phyloP scores from a whole-genome alignment of 1,284 basidiomycete genomes.

The Pisolithus thermaeus region DNA sequence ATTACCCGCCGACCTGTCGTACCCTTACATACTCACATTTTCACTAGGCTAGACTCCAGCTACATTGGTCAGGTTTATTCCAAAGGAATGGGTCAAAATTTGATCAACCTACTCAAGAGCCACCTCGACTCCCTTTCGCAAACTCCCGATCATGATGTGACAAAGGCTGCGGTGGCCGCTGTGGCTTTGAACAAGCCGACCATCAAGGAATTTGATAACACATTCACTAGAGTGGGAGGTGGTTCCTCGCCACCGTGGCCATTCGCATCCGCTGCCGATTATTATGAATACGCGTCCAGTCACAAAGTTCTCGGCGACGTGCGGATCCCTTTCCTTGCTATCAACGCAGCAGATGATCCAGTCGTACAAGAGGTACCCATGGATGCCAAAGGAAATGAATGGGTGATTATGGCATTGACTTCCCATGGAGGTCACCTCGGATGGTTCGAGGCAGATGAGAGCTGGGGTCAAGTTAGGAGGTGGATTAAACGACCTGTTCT shows the following conservation, averaged over 20 bases:
- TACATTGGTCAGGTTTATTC: slow-evolving; percentile 76
- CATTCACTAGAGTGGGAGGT: slow-evolving; percentile 70
- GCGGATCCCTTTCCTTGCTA: slow-evolving; percentile 69
- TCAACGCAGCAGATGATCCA: slow-evolving; percentile 92
- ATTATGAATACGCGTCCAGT: slow-evolving; percentile 72
- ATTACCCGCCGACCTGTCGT: slow-evolving; percentile 17
- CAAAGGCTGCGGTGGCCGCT: slow-evolving; percentile 41
- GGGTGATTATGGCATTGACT: slow-evolving; percentile 73
- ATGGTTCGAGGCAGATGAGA: slow-evolving; percentile 72
- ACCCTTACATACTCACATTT: slow-evolving; percentile 3
- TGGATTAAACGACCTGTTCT: slow-evolving; percentile 73
- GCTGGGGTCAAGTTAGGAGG: slow-evolving; percentile 42
- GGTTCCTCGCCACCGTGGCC: slow-evolving; percentile 80
- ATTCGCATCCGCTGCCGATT: slow-evolving; percentile 69
- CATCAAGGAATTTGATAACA: slow-evolving; percentile 57
- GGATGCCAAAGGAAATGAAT: slow-evolving; percentile 52
- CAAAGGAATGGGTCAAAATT: slow-evolving; percentile 76
- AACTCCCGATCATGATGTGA: slow-evolving; percentile 47
- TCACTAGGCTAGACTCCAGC: slow-evolving; percentile 51
- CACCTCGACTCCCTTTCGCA: slow-evolving; percentile 49
- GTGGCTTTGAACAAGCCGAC: slow-evolving; percentile 48
- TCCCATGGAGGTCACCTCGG: slow-evolving; percentile 88
- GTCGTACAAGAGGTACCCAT: slow-evolving; percentile 65
- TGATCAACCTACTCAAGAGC: slow-evolving; percentile 61
- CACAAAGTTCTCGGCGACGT: slow-evolving; percentile 52